Percentiles rank a stretch among this genome's conserved stretches.
phyloP scores from a whole-genome alignment of 2,329 filamentous ascomycete genomes.

The Botrytis byssoidea region DNA sequence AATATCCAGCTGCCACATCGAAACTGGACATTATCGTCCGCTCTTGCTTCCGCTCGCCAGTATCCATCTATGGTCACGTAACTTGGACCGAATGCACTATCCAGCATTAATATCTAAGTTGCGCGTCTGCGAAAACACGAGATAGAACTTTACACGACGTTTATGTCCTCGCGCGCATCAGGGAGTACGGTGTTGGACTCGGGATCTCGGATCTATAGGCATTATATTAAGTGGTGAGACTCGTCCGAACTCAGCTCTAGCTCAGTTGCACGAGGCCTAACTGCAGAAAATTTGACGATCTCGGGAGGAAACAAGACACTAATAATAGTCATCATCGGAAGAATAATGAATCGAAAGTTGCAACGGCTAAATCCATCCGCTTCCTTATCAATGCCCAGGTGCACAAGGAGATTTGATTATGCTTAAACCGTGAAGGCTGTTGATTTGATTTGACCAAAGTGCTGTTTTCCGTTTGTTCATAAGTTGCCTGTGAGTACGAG shows the following conservation, averaged over 20 bases:
- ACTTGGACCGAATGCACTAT: no score
- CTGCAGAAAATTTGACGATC: conserved; percentile 3
- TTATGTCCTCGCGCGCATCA: not conserved
- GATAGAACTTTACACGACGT: not conserved
- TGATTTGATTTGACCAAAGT: not conserved
- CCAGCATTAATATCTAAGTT: not conserved
- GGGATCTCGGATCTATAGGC: conserved; percentile 2
- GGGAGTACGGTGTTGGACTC: not conserved
- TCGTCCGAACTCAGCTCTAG: conserved; percentile 8
- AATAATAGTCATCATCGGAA: conserved; percentile 8
- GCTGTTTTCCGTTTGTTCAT: not conserved
- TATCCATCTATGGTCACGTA: not conserved
- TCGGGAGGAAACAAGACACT: conserved; percentile 5
- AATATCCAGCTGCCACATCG: not conserved
- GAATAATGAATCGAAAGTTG: conserved; percentile 4
- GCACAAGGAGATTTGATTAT: not conserved
- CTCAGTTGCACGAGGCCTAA: not conserved
- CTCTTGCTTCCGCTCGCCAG: not conserved
- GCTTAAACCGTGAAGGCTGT: not conserved
- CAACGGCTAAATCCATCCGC: conserved; percentile 4
- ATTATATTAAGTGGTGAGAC: conserved; percentile 1
- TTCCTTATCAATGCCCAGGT: not conserved
- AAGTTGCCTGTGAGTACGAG: not conserved
- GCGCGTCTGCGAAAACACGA: not conserved
- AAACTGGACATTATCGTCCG: not conserved